Conservation (phyloP, 805 yeast species). For the Ogataea parapolymorpha region DNA sequence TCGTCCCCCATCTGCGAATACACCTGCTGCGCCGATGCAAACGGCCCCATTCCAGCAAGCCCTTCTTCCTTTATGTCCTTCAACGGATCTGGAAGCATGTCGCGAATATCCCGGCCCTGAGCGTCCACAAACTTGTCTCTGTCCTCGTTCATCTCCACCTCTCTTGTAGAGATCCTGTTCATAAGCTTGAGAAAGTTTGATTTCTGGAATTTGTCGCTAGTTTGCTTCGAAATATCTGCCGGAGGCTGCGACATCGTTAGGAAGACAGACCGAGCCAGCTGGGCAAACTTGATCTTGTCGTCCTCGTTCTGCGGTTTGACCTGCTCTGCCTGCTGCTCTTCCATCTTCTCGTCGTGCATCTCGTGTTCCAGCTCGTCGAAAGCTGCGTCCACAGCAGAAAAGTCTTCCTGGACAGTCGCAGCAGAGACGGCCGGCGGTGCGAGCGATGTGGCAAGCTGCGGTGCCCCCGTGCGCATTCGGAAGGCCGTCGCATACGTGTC, state of each 20-base stretch:
- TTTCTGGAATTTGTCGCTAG: slow-evolving; percentile 37
- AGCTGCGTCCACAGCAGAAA: slow-evolving; percentile 24
- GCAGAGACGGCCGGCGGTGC: neutral
- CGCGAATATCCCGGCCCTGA: slow-evolving; percentile 38
- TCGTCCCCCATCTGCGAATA: slow-evolving; percentile 18
- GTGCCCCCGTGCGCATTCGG: slow-evolving; percentile 1
- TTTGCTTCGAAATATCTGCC: slow-evolving; percentile 25
- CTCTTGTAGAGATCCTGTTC: slow-evolving; percentile 37
- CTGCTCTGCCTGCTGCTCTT: slow-evolving; percentile 11
- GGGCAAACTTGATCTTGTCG: slow-evolving; percentile 37
- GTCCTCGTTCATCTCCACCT: slow-evolving; percentile 35
- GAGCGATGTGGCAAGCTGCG: neutral
- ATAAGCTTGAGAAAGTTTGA: slow-evolving; percentile 41
- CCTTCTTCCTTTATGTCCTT: slow-evolving; percentile 23
- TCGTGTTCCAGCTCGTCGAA: slow-evolving; percentile 31
- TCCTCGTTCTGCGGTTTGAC: slow-evolving; percentile 23
- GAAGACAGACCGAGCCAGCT: slow-evolving; percentile 37
- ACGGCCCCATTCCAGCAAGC: slow-evolving; percentile 19
- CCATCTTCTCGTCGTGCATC: slow-evolving; percentile 6
- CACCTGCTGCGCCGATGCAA: slow-evolving; percentile 24
- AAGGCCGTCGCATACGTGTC: slow-evolving; percentile 8
- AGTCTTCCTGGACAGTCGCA: neutral
- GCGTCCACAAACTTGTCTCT: slow-evolving; percentile 38
- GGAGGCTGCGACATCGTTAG: slow-evolving; percentile 36
- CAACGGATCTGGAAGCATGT: slow-evolving; percentile 28